Evolutionary conservation across 768 basidiomycete genomes (phyloP).

Genomic region (Epithele typhae): DNA sequence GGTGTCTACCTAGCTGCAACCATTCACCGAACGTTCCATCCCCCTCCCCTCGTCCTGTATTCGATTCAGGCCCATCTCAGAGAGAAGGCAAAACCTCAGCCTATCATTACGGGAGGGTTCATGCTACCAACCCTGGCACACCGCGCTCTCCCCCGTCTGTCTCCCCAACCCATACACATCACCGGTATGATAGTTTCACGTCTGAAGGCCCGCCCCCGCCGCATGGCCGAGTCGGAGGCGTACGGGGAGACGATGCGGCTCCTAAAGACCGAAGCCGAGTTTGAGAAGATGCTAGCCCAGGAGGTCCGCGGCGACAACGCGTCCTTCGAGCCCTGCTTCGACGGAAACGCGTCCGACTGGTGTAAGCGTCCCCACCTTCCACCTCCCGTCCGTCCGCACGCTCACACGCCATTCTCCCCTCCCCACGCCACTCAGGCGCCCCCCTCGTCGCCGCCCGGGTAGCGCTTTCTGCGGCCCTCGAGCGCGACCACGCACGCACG

Average conservation of each 20-base stretch:
- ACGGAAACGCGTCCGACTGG: constrained; percentile 30
- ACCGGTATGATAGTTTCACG: constrained; percentile 63
- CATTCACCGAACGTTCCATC: constrained; percentile 2
- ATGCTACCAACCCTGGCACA: constrained; percentile 63
- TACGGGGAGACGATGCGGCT: constrained; percentile 24
- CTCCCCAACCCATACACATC: constrained; percentile 72
- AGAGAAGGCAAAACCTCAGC: too few relatives aligned
- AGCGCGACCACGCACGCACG: constrained; percentile 39
- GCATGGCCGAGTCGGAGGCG: constrained; percentile 32
- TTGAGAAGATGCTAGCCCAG: constrained; percentile 30
- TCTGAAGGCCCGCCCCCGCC: constrained; percentile 37
- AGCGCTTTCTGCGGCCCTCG: constrained; percentile 32
- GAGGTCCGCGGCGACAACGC: constrained; percentile 2
- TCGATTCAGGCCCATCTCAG: constrained; percentile 42
- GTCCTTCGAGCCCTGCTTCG: constrained; percentile 20
- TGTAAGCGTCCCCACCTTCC: constrained; percentile 33
- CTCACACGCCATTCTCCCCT: too few relatives aligned
- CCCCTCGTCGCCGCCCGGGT: too few relatives aligned
- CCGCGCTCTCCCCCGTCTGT: constrained; percentile 72
- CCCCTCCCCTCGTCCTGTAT: constrained; percentile 64
- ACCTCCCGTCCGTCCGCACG: too few relatives aligned
- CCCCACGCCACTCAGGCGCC: too few relatives aligned
- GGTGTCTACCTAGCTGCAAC: neutral
- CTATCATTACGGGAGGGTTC: constrained; percentile 68
- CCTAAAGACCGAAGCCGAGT: constrained; percentile 32